A percentile compares a stretch with the other conserved stretches of the same genome.
Conservation (phyloP, 495 filamentous ascomycete genomes). For the Umbilicaria muhlenbergii region DNA sequence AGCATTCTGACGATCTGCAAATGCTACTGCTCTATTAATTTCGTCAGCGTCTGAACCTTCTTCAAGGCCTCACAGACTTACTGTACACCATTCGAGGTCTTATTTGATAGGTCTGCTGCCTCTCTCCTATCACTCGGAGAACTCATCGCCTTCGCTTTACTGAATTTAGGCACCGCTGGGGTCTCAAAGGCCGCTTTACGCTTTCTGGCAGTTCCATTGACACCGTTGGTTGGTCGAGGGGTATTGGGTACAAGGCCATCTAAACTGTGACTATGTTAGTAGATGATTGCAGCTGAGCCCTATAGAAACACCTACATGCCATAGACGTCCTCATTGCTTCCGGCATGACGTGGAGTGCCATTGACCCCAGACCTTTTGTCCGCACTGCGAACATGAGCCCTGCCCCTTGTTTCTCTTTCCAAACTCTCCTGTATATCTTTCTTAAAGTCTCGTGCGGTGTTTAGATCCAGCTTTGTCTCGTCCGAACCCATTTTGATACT, state of each 20-base stretch:
- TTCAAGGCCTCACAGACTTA: constrained; percentile 5
- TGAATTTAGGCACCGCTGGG: constrained; percentile 35
- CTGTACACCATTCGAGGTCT: constrained; percentile 5
- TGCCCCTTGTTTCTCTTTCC: constrained; percentile 52
- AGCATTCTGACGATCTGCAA: constrained; percentile 56
- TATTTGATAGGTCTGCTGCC: background rate
- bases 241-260: constrained; percentile 66
- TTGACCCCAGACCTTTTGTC: constrained; percentile 42
- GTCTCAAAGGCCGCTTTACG: constrained; percentile 46
- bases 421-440: constrained; percentile 71
- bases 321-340: constrained; percentile 53
- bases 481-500: constrained; percentile 78
- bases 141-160: constrained; percentile 25
- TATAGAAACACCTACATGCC: constrained; percentile 46
- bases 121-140: constrained; percentile 23
- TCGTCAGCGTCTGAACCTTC: background rate
- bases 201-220: constrained; percentile 41
- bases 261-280: constrained; percentile 33
- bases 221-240: constrained; percentile 32
- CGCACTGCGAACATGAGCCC: constrained; percentile 37
- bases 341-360: constrained; percentile 48
- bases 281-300: background rate
- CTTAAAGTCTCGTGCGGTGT: constrained; percentile 61
- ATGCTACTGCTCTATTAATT: constrained; percentile 33
- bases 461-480: constrained; percentile 51